Base-by-base conservation (phyloP, 805 yeast species). In the Brettanomyces nanus region DNA sequence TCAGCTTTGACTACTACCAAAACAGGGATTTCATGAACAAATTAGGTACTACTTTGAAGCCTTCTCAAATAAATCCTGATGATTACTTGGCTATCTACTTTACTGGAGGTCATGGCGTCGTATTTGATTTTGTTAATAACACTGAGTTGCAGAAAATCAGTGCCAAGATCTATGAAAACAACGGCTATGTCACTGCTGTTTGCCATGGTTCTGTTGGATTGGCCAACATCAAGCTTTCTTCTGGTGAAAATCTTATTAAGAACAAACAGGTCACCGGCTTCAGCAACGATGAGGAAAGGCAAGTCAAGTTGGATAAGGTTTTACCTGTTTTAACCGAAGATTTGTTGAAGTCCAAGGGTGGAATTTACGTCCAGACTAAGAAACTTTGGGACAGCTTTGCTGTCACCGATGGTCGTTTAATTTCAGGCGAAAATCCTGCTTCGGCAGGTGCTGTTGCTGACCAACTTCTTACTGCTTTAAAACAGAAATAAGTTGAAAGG, bases 201-300 rank as follows among this genome's bases (percentile, higher is more conserved):
- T 78, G 85, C 55, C 84, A 78, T 47, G 85, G 83, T 5, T 80
- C 81, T n/a, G 66, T 66, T 17, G 64, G 77, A 43, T 71, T 78
- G 42, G 70, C 64, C 14, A 62, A 63, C 32, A 59, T 51, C 31
- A 73, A 72, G 45, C 44, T 51, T 30, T 40, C 47, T 6, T 60
- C 68, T 15, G 75, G 75, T 30, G 59, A 63, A 35, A 55, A 61
- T 15, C 46, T 80, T 35, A 62, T 71, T 39, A 54, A 69, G 44
- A 82, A 78, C 38, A 73, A 68, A 53, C 63, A 62, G 21, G 63
- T 73, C 36, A 77, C 85, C 19, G 84, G 83, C 5, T 80, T 78
- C 59, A 68, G 79, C 13, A 71, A 69, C 41, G 60, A 51, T 19
- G 85, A 78, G 39, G 83, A 75, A 56, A 45, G 42, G 30, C 38